These are phyloP conservation scores for Pleurostoma richardsiae DNA, from an alignment of 2,329 filamentous ascomycete genomes.

Conservation along the genomic window DNA sequence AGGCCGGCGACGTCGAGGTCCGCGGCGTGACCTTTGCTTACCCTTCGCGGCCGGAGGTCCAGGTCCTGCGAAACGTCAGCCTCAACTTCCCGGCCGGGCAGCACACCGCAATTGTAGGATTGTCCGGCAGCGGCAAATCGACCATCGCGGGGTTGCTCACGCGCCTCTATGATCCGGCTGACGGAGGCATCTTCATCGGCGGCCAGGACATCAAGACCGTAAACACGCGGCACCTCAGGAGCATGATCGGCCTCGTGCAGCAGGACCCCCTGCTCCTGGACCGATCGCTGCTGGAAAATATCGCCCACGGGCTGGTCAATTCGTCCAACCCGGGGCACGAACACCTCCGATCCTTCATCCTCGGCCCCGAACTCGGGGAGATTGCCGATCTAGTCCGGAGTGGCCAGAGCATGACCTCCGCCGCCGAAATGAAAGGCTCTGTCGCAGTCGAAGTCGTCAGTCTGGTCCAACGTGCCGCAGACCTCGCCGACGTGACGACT, in stretches of 20 bases:
- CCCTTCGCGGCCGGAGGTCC: conserved; percentile 32
- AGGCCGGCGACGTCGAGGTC: conserved; percentile 38
- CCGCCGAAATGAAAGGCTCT: conserved; percentile 35
- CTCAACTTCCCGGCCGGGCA: conserved; percentile 33
- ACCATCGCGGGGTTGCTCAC: conserved; percentile 40
- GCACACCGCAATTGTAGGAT: conserved; percentile 52
- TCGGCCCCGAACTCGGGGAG: conserved; percentile 41
- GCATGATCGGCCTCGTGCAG: conserved; percentile 37
- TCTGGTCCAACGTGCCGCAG: conserved; percentile 40
- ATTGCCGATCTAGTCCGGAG: conserved; percentile 46
- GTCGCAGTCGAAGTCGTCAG: conserved; percentile 54
- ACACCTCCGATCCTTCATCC: conserved; percentile 37
- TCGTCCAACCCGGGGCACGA: conserved; percentile 31
- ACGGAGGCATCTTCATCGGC: conserved; percentile 41
- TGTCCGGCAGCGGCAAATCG: conserved; percentile 54
- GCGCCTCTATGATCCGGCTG: conserved; percentile 51
- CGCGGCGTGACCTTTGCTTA: conserved; percentile 39
- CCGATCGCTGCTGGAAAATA: conserved; percentile 44
- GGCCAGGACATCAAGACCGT: conserved; percentile 40
- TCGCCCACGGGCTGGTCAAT: conserved; percentile 42
- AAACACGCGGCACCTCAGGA: conserved; percentile 38
- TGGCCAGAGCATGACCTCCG: conserved; percentile 40
- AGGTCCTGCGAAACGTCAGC: conserved; percentile 34
- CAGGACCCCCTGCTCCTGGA: conserved; percentile 39
- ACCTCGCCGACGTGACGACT: conserved; percentile 49